A percentile compares a stretch with the other conserved stretches of the same genome.
These are phyloP conservation scores for Boletus subcaerulescens DNA, from an alignment of 768 basidiomycete species.

Conservation along the genomic window DNA sequence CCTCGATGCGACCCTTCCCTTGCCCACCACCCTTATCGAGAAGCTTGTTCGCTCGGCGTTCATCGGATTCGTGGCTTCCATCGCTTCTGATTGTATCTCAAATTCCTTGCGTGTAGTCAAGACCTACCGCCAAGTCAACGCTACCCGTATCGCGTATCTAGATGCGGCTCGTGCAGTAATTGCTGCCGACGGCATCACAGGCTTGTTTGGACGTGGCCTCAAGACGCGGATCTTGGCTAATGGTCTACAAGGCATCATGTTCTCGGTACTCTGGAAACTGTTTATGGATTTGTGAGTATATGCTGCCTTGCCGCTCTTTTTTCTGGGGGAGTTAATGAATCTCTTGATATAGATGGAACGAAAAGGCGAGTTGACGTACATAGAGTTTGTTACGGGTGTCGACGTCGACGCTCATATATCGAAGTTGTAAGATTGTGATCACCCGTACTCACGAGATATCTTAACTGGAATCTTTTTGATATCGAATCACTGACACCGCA, in stretches of 20 bases:
- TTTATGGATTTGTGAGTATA: constrained; percentile 81
- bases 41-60: constrained; percentile 78
- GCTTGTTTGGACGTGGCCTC: constrained; percentile 85
- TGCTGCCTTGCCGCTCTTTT: background rate
- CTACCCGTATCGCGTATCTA: constrained; percentile 72
- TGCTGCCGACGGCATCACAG: constrained; percentile 67
- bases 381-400: background rate
- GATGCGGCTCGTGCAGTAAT: constrained; percentile 79
- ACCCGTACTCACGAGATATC: background rate
- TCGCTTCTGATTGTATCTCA: constrained; percentile 80
- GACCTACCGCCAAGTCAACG: constrained; percentile 92
- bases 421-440: background rate
- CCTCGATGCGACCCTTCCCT: constrained; percentile 62
- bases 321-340: background rate
- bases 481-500: background rate
- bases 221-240: constrained; percentile 89
- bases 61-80: constrained; percentile 86
- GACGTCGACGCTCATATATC: background rate
- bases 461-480: background rate
- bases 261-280: constrained; percentile 86
- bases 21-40: constrained; percentile 46
- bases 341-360: constrained; percentile 31
- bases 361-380: constrained; percentile 22
- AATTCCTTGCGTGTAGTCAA: constrained; percentile 93
- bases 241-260: constrained; percentile 88